Evolutionary conservation across 805 yeast species (phyloP), one percentile per base, ranked within the genome.

Genomic region (Yamadazyma olivae): DNA sequence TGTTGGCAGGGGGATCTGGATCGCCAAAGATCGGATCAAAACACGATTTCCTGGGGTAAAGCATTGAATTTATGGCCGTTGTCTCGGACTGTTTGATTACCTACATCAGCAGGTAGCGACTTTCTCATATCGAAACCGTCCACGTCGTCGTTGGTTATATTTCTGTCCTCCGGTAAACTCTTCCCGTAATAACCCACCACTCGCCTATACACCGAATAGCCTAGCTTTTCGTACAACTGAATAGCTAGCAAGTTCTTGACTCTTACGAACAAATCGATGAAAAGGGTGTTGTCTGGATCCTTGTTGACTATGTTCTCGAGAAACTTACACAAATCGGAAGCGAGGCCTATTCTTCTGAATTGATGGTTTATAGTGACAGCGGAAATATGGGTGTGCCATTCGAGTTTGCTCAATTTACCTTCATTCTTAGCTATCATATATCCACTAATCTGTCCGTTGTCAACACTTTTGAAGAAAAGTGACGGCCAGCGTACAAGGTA

Each of bases 401-500:
- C 93, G 31, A 72, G 77, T 4, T 73, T 77, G 24, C 68, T 42
- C 25, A 67, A 38, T 33, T 61, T 68, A 0, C 99, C 99, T 57
- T 93, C 99, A 1, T 95, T 81, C 57, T 93, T 93, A n/a, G 95
- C 98, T 79, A 93, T 79, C 95, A 93, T 82, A 54, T 84, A 83
- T 0, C 90, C 91, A 22, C 85, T 68, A 19, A 67, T 62, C 31
- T 56, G 39, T 44, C 75, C 81, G 2, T 47, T 17, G 17, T 43
- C 35, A 2, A 63, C 64, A 8, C 90, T 77, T 54, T 88, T 83
- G 74, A 89, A 91, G 59, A 89, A 83, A 30, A 93, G 64, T 22
- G 88, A 73, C 5, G 99, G 98, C 96, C 97, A 90, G 35, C 76
- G 71, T 6, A 79, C 71, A 36, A 93, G 66, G 51, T 93, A 93